Conservation (phyloP, 192 early-diverging fungal species). For the Linnemannia exigua region DNA sequence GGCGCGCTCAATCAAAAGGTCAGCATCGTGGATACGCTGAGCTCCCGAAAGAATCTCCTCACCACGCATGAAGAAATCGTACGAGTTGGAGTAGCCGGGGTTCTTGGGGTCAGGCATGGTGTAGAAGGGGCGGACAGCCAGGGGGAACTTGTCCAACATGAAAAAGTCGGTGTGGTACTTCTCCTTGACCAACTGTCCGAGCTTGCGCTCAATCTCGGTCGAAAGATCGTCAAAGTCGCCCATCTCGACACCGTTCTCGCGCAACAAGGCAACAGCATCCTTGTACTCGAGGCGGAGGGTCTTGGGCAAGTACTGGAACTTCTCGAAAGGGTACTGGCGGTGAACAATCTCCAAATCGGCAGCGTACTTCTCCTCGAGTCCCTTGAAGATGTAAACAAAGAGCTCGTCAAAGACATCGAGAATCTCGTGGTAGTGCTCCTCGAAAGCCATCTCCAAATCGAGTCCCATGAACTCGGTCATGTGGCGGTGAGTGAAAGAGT, state of each 20-base stretch:
- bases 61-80: constrained; percentile 99
- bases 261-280: constrained; percentile 92
- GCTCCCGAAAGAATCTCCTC: constrained; percentile 99
- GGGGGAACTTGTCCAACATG: constrained; percentile 99
- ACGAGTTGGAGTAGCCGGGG: constrained; percentile 97
- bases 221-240: constrained; percentile 95
- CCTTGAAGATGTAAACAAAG: constrained; percentile 93
- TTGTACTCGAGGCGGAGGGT: constrained; percentile 87
- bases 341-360: constrained; percentile 89
- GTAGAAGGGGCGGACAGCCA: constrained; percentile 96
- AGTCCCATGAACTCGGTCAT: constrained; percentile 99
- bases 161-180: constrained; percentile 99
- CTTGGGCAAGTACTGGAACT: constrained; percentile 89
- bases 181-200: constrained; percentile 91
- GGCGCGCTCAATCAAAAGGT: constrained; percentile 82
- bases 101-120: constrained; percentile 97
- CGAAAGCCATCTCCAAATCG: constrained; percentile 99
- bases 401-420: constrained; percentile 93
- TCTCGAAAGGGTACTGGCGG: constrained; percentile 93
- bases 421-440: constrained; percentile 99
- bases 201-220: constrained; percentile 87
- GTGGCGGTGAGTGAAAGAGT: constrained; percentile 97
- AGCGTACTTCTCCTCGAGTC: constrained; percentile 85
- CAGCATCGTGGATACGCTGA: constrained; percentile 97
- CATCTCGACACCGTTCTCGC: constrained; percentile 89